A percentile compares a stretch with the other conserved stretches of the same genome.
Conservation (phyloP, 768 basidiomycete genomes). For the Gloeopeniophorella convolvens region DNA sequence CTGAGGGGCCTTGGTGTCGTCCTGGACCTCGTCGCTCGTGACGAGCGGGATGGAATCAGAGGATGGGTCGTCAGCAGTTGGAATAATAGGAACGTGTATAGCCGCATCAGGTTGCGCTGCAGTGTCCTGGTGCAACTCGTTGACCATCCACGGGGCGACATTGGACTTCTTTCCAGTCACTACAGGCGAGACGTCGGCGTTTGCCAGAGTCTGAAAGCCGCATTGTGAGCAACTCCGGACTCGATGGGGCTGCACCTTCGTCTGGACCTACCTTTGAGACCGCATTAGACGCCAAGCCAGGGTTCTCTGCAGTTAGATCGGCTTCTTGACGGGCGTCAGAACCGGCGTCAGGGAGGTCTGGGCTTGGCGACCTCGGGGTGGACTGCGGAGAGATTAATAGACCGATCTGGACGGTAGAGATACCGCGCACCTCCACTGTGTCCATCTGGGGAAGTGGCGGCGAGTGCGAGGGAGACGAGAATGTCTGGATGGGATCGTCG, state of each 20-base stretch:
- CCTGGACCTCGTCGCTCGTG: neutral
- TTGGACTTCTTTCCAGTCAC: neutral
- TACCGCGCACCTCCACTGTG: neutral
- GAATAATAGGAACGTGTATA: neutral
- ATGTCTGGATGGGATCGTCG: conserved; percentile 14
- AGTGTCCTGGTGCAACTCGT: neutral
- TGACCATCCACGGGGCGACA: neutral
- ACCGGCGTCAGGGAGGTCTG: neutral
- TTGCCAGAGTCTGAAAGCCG: no score
- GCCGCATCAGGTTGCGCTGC: neutral
- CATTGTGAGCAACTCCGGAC: no score
- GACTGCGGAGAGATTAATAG: neutral
- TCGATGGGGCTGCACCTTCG: no score
- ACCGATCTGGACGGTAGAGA: neutral
- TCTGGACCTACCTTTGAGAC: neutral
- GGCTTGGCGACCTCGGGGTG: neutral
- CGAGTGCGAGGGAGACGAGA: conserved; percentile 6
- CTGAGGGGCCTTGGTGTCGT: neutral
- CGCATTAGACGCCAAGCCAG: neutral
- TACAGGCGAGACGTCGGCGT: no score
- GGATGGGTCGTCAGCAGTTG: neutral
- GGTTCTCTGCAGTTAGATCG: neutral
- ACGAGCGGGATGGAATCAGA: neutral
- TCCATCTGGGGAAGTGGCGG: neutral
- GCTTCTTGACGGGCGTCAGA: neutral